Evolutionary conservation across 441 rosid genomes (phyloP), one percentile per base, ranked within the genome.

Genomic region (Euphorbia celastroides): DNA sequence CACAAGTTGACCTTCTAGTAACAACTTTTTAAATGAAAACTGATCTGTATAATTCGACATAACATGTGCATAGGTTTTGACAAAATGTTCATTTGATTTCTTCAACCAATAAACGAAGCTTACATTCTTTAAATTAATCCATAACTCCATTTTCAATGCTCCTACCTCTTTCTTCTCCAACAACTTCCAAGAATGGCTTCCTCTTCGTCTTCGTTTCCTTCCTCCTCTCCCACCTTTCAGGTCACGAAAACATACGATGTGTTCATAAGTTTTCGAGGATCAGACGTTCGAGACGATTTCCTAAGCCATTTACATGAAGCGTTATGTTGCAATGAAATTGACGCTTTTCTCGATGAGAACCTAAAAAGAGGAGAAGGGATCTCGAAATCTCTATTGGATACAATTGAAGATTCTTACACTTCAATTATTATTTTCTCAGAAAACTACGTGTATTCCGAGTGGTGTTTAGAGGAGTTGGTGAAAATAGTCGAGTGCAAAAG

Each of bases 391-490:
- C 78, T 74, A 7, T 0, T 22, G 28, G 1, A 30, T 5, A 66
- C 60, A 0, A 80, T 80, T 5, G 66, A 60, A 9, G 58, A 59
- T 1, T 66, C 74, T 1, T 62, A 42, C 42, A 38, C 74, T 19
- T 57, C 66, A 0, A 61, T 78, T 25, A 28, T 74, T 0, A 17
- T 74, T 3, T 65, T 78, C 72, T 78, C 81, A 2, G 42, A 71
- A 26, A 27, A 71, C 38, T 80, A 80, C 66, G 84, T 76, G 0
- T 61, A 66, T 22, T 77, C 81, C 22, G 5, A 5, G 7, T 60
- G 64, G 64, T 60, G 64, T 31, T 61, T 61, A 50, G 51, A 61
- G 5, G 83, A 79, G 68, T 78, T 79, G 66, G 70, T 20, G 44
- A 74, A 76, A n/a, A 79, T 79, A 36, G 58, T 72, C 2, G 60